Evolutionary conservation across 2,329 filamentous ascomycete species (phyloP).

Genomic region (Beauveria caledonica): DNA sequence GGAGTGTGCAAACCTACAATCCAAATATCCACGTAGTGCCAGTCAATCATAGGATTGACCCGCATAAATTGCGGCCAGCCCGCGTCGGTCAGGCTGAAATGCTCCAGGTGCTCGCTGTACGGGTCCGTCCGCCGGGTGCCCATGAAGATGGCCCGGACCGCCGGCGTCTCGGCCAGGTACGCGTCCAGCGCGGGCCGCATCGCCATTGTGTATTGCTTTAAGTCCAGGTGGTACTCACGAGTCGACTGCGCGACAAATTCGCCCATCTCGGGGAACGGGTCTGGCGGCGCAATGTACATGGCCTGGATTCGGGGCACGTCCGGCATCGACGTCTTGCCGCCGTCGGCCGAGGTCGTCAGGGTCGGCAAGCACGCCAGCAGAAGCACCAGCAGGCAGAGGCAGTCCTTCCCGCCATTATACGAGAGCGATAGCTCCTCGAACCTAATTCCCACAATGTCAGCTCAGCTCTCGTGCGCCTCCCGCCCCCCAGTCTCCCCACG

Average conservation of each 20-base stretch:
- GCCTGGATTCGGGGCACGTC: conserved; percentile 48
- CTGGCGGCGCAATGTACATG: conserved; percentile 79
- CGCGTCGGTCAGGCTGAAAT: conserved; percentile 80
- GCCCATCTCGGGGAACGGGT: conserved; percentile 83
- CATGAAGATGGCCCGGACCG: conserved; percentile 51
- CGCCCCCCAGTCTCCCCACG: neutral
- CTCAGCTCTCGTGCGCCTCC: neutral
- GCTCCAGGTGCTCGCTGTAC: conserved; percentile 67
- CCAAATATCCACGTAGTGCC: conserved; percentile 96
- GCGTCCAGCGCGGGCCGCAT: conserved; percentile 75
- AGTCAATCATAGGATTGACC: conserved; percentile 92
- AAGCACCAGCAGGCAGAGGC: conserved; percentile 81
- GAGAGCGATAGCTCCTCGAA: conserved; percentile 76
- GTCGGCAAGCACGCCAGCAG: conserved; percentile 59
- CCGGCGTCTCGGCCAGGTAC: conserved; percentile 59
- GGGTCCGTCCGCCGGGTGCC: conserved; percentile 85
- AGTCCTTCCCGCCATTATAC: conserved; percentile 98
- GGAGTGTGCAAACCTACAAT: conserved; percentile 49
- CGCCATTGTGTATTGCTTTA: conserved; percentile 65
- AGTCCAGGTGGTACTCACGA: conserved; percentile 62
- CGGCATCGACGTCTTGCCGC: conserved; percentile 11
- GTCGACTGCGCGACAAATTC: conserved; percentile 66
- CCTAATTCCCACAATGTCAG: conserved; percentile 32
- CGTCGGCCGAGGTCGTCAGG: conserved; percentile 10
- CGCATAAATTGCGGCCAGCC: conserved; percentile 92